phyloP scores from a whole-genome alignment of 768 basidiomycete genomes.

The Leccinellum rugosiceps region DNA sequence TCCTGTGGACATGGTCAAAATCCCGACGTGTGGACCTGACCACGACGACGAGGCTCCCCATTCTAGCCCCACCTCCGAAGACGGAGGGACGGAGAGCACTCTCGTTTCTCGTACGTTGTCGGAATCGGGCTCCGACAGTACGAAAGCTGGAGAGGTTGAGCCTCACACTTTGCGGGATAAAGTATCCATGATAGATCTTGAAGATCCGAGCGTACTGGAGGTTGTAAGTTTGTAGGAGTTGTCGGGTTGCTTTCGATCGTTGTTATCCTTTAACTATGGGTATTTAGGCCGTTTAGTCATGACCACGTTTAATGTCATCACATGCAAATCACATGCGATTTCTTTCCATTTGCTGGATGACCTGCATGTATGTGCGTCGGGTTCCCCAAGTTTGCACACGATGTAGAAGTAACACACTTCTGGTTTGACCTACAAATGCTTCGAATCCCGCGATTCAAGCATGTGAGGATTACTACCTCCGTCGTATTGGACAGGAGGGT shows the following conservation, averaged over 20 bases:
- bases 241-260: not conserved
- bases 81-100: constrained; percentile 23
- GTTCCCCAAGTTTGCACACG: too few species aligned
- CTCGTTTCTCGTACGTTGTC: constrained; percentile 25
- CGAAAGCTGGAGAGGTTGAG: constrained; percentile 24
- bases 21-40: not conserved
- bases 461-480: not conserved
- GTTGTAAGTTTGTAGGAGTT: constrained; percentile 15
- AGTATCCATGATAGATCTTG: constrained; percentile 24
- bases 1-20: constrained; percentile 1
- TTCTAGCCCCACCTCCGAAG: constrained; percentile 9
- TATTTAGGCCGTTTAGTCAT: constrained; percentile 19
- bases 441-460: not conserved
- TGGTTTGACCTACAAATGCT: constrained; percentile 6
- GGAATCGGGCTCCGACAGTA: constrained; percentile 29
- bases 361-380: too few species aligned
- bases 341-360: not conserved
- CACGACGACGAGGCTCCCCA: constrained; percentile 1
- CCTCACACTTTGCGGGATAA: constrained; percentile 27
- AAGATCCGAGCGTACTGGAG: constrained; percentile 17
- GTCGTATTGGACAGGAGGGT: constrained; percentile 2
- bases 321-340: not conserved
- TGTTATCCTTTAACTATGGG: constrained; percentile 21
- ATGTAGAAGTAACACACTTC: not conserved
- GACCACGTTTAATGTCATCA: constrained; percentile 1